phyloP scores from a whole-genome alignment of 306 rosid species.

The Lagenaria siceraria region DNA sequence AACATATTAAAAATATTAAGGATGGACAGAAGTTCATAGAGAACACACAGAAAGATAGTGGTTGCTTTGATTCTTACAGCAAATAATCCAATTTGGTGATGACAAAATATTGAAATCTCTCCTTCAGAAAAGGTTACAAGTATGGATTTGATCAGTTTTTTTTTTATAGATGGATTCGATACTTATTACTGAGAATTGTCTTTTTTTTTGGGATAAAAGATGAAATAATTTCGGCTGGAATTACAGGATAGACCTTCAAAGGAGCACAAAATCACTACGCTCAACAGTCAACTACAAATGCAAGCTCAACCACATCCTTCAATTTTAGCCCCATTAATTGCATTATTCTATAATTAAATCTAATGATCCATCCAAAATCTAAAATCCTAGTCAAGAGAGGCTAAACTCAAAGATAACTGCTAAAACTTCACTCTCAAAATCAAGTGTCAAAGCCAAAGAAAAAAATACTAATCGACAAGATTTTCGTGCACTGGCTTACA shows the following conservation, averaged over 20 bases:
- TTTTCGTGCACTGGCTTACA: background rate
- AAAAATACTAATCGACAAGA: background rate
- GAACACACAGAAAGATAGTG: background rate
- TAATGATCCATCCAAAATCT: background rate
- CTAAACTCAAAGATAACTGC: background rate
- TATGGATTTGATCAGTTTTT: no score
- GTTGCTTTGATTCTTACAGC: background rate
- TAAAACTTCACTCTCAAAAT: background rate
- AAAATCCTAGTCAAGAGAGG: background rate
- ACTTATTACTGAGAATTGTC: no score
- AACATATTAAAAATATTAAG: background rate
- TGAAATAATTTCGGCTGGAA: background rate
- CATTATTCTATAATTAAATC: background rate
- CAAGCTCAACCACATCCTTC: background rate
- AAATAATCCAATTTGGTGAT: background rate
- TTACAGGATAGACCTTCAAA: background rate
- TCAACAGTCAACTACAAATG: background rate
- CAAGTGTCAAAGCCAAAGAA: background rate
- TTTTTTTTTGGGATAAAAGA: background rate
- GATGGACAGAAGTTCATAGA: background rate
- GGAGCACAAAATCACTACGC: background rate
- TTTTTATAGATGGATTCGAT: no score
- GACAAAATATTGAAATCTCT: background rate
- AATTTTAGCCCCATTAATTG: background rate
- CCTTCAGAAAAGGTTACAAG: background rate